Conservation (phyloP, 2,329 filamentous ascomycete species). For the Colletotrichum endophyticum region DNA sequence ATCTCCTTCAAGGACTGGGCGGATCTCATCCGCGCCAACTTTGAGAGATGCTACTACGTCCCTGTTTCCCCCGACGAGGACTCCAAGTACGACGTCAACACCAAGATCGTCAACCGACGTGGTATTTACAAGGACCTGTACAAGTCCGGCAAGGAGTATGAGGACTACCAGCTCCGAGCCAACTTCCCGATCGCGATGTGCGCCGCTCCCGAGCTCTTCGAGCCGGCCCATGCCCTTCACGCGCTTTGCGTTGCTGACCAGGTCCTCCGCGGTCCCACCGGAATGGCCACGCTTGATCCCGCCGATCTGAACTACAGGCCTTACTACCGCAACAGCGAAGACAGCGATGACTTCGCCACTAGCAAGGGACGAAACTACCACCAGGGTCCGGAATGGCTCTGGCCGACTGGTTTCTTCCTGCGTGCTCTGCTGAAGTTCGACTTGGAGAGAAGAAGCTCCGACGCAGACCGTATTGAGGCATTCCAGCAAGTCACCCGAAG, state of each 20-base stretch:
- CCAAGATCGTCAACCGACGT: constrained; percentile 80
- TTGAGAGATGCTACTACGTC: constrained; percentile 92
- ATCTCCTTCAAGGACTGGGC: constrained; percentile 84
- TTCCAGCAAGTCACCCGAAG: constrained; percentile 94
- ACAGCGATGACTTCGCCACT: constrained; percentile 88
- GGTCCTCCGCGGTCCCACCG: constrained; percentile 81
- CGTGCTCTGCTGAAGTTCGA: constrained; percentile 92
- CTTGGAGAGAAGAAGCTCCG: constrained; percentile 68
- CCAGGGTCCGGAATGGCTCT: constrained; percentile 97
- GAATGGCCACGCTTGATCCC: constrained; percentile 96
- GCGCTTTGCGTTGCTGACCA: constrained; percentile 83
- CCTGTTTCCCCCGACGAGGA: constrained; percentile 75
- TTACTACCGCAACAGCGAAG: constrained; percentile 94
- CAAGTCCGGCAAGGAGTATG: constrained; percentile 90
- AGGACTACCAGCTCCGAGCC: constrained; percentile 93
- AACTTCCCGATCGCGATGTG: constrained; percentile 98
- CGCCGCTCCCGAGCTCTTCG: constrained; percentile 88
- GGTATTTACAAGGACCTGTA: constrained; percentile 99
- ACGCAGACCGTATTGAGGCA: constrained; percentile 77
- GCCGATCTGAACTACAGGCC: constrained; percentile 91
- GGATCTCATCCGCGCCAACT: constrained; percentile 77
- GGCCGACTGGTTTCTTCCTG: constrained; percentile 96
- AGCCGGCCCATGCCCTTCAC: constrained; percentile 75
- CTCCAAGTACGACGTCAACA: constrained; percentile 78
- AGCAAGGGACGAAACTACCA: constrained; percentile 97